These are phyloP conservation scores for Firmiana major DNA, from an alignment of 345 rosid genomes.

Conservation along the genomic window DNA sequence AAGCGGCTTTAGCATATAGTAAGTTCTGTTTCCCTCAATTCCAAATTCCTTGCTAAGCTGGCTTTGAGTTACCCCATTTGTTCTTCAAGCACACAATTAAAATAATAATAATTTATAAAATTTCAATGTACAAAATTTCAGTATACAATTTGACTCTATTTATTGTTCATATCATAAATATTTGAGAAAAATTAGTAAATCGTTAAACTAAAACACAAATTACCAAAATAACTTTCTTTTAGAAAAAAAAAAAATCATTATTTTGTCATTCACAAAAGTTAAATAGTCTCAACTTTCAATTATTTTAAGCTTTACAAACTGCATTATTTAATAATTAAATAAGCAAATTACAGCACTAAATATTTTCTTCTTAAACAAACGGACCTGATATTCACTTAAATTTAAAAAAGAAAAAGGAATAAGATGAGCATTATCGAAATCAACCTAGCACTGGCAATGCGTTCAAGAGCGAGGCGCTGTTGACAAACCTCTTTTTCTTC, in stretches of 20 bases:
- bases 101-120: not conserved
- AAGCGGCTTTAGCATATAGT: slow-evolving; percentile 52
- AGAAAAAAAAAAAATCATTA: not conserved
- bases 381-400: not conserved
- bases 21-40: slow-evolving; percentile 55
- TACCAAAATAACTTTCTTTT: not conserved
- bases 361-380: not conserved
- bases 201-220: not conserved
- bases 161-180: not conserved
- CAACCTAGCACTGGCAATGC: slow-evolving; percentile 51
- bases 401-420: not conserved
- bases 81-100: slow-evolving; percentile 32
- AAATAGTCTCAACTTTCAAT: not conserved
- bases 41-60: slow-evolving; percentile 68
- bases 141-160: not conserved
- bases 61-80: slow-evolving; percentile 68
- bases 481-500: slow-evolving; percentile 32
- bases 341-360: not conserved
- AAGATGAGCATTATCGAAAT: not conserved
- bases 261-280: not conserved
- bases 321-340: not conserved
- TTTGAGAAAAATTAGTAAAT: not conserved
- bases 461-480: slow-evolving; percentile 55
- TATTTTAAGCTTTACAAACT: not conserved
- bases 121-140: not conserved